Evolutionary conservation across 495 filamentous ascomycete genomes (phyloP), one percentile per base, ranked within the genome.

Genomic region (Glarea lozoyensis): DNA sequence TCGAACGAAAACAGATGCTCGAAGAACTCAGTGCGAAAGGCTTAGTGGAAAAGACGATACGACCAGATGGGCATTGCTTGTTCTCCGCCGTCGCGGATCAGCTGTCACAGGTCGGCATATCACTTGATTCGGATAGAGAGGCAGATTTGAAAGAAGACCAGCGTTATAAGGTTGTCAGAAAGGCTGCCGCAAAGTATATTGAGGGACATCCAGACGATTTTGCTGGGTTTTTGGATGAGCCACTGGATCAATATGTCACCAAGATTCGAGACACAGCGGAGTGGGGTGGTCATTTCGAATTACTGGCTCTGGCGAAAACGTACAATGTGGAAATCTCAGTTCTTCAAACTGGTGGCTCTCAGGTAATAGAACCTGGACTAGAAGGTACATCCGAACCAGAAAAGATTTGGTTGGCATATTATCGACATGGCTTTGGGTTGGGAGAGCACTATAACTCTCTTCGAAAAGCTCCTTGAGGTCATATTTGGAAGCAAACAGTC

Each of bases 371-470:
- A 42, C 70, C 76, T 40, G 49, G 37, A 4, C 49, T 31, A 10
- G 52, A 48, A 10, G 39, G 43, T 21, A 45, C 45, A 12, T 54
- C 53, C 7, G 57, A 52, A 12, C 54, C 67, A 7, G 63, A 66
- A 37, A 69, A 71, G 48, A 69, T 96, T 22, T 98, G 92, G 92
- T 62, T 98, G 61, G 89, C 87, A 17, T 98, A 97, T 63, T 97
- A 97, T 63, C 69, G 83, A 47, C 88, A 96, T 65, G 79, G 80
- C 40, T 96, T 87, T 66, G 88, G 88, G 2, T 66, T 97, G 13
- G 92, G 92, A 10, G 90, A 96, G 69, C 92, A 98, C 65, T 98
- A 96, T 64, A 98, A 97, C 57, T 94, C 89, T 17, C 64, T 98
- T 41, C 55, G 77, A 47, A 76, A 64, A 62, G 43, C 33, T 40